These are phyloP conservation scores for Aspergillus latus DNA, from an alignment of 2,329 filamentous ascomycete species.

Conservation along the genomic window DNA sequence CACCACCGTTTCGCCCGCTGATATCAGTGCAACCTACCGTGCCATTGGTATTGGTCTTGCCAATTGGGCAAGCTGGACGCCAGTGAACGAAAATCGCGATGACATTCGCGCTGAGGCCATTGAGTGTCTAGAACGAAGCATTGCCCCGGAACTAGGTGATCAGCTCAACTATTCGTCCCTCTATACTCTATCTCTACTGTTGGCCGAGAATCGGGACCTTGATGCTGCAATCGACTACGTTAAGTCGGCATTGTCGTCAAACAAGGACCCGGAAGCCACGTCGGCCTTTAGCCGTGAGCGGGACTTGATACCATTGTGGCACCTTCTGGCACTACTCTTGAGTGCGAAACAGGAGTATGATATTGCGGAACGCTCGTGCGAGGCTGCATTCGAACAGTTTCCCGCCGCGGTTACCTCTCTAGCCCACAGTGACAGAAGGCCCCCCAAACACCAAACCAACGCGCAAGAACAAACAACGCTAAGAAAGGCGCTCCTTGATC, in stretches of 20 bases:
- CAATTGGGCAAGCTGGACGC: constrained; percentile 81
- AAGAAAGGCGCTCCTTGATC: constrained; percentile 63
- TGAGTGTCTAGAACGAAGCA: constrained; percentile 69
- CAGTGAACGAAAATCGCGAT: constrained; percentile 68
- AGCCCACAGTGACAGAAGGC: constrained; percentile 56
- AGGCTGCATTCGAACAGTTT: constrained; percentile 89
- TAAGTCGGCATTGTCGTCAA: constrained; percentile 69
- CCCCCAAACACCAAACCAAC: constrained; percentile 27
- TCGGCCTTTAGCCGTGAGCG: constrained; percentile 39
- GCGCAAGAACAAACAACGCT: constrained; percentile 20
- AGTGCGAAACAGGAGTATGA: constrained; percentile 83
- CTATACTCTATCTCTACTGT: constrained; percentile 78
- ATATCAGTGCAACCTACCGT: constrained; percentile 72
- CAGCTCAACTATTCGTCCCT: constrained; percentile 71
- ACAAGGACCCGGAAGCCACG: constrained; percentile 31
- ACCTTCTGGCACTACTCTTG: constrained; percentile 80
- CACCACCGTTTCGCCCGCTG: constrained; percentile 54
- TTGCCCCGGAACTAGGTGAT: constrained; percentile 66
- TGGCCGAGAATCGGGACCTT: constrained; percentile 83
- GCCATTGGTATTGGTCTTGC: constrained; percentile 83
- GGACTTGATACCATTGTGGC: constrained; percentile 79
- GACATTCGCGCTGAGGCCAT: constrained; percentile 77
- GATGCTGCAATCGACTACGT: constrained; percentile 77
- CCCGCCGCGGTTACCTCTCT: constrained; percentile 69
- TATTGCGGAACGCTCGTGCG: constrained; percentile 77